Conservation (phyloP, 169 alveolate genomes). For the Eimeria sp. region DNA sequence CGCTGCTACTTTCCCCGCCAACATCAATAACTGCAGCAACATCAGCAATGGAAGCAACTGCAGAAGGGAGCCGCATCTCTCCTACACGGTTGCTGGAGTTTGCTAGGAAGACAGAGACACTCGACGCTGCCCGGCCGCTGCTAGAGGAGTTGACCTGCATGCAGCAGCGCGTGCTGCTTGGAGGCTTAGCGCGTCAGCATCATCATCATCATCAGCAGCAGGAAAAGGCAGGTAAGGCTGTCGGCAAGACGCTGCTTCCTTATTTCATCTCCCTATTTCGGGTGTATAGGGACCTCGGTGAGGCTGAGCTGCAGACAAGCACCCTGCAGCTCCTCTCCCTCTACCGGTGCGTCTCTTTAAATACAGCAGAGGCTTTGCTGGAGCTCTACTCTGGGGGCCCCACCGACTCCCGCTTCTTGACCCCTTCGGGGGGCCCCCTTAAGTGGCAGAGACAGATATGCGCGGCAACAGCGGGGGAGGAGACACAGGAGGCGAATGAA, state of each 20-base stretch:
- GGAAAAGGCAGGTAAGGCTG: too few species aligned
- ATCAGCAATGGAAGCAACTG: neutral
- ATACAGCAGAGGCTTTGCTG: neutral
- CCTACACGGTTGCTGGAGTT: neutral
- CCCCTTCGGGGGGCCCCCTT: neutral
- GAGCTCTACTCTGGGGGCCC: neutral
- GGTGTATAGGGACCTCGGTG: conserved; percentile 30
- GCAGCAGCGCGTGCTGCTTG: conserved; percentile 32
- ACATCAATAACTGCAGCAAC: neutral
- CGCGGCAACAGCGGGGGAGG: neutral
- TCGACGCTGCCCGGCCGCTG: conserved; percentile 42
- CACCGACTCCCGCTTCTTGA: neutral
- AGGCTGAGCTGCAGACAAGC: neutral
- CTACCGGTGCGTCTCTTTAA: neutral
- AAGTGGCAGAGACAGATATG: neutral
- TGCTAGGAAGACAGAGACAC: neutral
- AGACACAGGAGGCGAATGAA: neutral
- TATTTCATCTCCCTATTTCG: neutral
- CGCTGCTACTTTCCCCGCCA: neutral
- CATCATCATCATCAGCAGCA: neutral
- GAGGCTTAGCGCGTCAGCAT: too few species aligned
- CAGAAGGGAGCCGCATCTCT: neutral
- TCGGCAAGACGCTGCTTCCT: neutral
- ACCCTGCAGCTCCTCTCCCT: neutral
- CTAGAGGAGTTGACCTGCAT: conserved; percentile 13